Evolutionary conservation across 2,329 filamentous ascomycete species (phyloP), one percentile per base, ranked within the genome.

Genomic region (Fonsecaea erecta): DNA sequence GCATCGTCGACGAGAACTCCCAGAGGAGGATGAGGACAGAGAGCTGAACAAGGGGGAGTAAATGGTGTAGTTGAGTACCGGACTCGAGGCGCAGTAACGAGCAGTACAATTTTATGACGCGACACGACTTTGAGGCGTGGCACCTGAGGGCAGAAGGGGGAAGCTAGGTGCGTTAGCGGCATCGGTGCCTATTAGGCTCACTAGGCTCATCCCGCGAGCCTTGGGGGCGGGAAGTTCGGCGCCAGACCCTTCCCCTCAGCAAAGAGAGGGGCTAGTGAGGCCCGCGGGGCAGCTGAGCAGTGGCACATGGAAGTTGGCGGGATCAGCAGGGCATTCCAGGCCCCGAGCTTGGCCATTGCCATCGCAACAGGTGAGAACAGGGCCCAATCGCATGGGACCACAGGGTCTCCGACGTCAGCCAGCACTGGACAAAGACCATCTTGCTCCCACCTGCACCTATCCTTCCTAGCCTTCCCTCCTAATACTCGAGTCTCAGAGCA

Each of bases 151-250:
- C 40, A 58, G 32, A 55, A 35, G 12, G 34, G 4, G 26, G 8
- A 21, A 30, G 32, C 28, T 52, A 18, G 30, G 32, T 48, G 32
- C 53, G 14, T 52, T 66, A 63, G 65, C 40, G 65, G 61, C 60
- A 48, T 40, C 12, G 65, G 58, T 67, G 65, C 65, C 65, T 67
- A 67, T 60, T 51, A 57, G 56, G 56, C 52, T 55, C 48, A 67
- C 56, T 51, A 57, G 56, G 56, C 52, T 55, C 48, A 56, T 67
- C 65, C 65, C 65, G 62, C 58, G 26, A 30, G 34, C 12, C 3
- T 30, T 52, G 53, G 52, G 52, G 61, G 32, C 53, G 8, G 28
- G 26, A 18, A 32, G 18, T 18, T 21, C 14, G 48, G 46, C 21
- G 18, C 32, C 32, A 34, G 28, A 2, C 16, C 56, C 34, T 21